These are phyloP conservation scores for Garcia nutans DNA, from an alignment of 345 rosid genomes.

Conservation along the genomic window DNA sequence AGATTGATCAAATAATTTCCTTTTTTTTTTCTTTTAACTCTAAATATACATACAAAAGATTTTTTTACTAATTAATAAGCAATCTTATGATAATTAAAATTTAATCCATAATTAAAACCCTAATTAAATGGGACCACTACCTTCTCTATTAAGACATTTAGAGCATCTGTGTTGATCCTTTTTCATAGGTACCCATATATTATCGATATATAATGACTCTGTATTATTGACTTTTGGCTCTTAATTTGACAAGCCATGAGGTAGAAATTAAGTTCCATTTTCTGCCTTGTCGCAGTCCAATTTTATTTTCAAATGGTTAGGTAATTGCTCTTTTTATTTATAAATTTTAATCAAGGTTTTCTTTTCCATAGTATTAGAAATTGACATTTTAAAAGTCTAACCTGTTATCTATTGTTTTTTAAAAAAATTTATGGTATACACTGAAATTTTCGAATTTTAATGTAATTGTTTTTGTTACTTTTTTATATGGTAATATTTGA, in stretches of 20 bases:
- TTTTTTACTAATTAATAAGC: neutral
- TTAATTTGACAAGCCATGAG: neutral
- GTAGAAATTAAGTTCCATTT: neutral
- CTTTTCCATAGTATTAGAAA: no score
- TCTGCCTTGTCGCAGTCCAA: no score
- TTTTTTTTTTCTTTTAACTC: neutral
- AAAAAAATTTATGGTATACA: no score
- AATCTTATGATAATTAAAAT: conserved; percentile 1
- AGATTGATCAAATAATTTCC: conserved; percentile 13
- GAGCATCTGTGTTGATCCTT: neutral
- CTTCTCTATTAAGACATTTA: neutral
- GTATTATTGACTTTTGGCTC: neutral
- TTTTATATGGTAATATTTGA: no score
- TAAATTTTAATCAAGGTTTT: no score
- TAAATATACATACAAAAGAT: neutral
- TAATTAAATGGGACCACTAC: conserved; percentile 22
- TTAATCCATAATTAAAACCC: neutral
- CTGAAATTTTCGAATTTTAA: no score
- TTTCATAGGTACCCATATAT: neutral
- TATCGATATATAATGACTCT: neutral
- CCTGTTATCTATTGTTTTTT: no score
- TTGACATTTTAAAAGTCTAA: no score
- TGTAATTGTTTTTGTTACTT: no score
- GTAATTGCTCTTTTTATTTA: no score
- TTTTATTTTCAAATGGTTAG: no score